These are phyloP conservation scores for Tremella yokohamensis DNA, from an alignment of 768 basidiomycete genomes.

Conservation along the genomic window DNA sequence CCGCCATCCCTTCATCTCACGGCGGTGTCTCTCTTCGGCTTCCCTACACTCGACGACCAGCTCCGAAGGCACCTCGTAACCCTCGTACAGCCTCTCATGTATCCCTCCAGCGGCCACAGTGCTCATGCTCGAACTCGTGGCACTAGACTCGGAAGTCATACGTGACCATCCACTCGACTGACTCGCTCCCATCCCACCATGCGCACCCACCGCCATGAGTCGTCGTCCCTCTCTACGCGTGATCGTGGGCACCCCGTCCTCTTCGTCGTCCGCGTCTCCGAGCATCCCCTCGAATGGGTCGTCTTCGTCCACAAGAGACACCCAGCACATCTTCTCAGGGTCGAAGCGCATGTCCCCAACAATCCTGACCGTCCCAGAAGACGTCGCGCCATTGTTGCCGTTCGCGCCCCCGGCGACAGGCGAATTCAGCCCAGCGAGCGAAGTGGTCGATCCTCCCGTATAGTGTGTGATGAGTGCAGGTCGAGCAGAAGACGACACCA, in stretches of 20 bases:
- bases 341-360: conserved; percentile 99
- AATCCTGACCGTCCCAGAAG: conserved; percentile 60
- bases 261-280: conserved; percentile 74
- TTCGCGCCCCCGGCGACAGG: background rate
- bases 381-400: background rate
- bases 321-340: conserved; percentile 90
- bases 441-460: conserved; percentile 56
- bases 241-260: conserved; percentile 64
- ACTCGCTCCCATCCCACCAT: background rate
- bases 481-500: conserved; percentile 68
- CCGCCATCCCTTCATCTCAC: conserved; percentile 79
- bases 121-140: conserved; percentile 8
- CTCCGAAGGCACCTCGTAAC: conserved; percentile 59
- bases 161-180: conserved; percentile 14
- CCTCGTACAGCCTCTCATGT: background rate
- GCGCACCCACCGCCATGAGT: conserved; percentile 10
- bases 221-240: conserved; percentile 13
- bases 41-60: conserved; percentile 68
- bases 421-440: background rate
- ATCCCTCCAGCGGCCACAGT: background rate
- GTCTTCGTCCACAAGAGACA: conserved; percentile 75
- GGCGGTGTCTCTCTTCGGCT: conserved; percentile 77
- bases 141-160: conserved; percentile 38
- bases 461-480: conserved; percentile 94
- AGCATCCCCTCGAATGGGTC: conserved; percentile 92